Conservation (phyloP, 768 basidiomycete species). For the Leccinum boreale region DNA sequence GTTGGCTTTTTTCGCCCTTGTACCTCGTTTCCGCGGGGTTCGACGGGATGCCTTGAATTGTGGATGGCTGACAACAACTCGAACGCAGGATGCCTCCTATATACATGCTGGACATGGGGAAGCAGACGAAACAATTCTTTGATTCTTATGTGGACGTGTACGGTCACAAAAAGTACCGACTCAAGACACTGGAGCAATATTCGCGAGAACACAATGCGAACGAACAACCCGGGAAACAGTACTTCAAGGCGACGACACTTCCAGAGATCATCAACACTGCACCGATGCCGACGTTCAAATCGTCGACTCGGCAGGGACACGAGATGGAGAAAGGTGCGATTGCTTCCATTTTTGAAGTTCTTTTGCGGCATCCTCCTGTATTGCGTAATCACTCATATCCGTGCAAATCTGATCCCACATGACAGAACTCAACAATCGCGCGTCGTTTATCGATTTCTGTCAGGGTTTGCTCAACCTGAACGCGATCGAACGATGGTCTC, state of each 20-base stretch:
- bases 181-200: constrained; percentile 94
- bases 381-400: constrained; percentile 8
- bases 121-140: constrained; percentile 94
- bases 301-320: constrained; percentile 61
- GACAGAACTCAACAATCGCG: constrained; percentile 87
- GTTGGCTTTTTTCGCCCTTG: not conserved
- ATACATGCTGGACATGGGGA: constrained; percentile 94
- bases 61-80: not conserved
- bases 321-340: constrained; percentile 87
- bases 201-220: constrained; percentile 91
- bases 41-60: not conserved
- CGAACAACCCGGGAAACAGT: constrained; percentile 98
- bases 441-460: constrained; percentile 97
- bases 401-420: constrained; percentile 15
- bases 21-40: not conserved
- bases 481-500: constrained; percentile 94
- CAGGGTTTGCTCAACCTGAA: constrained; percentile 92
- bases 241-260: constrained; percentile 91
- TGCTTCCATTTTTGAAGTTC: not conserved
- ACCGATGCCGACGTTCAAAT: constrained; percentile 85
- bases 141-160: constrained; percentile 71
- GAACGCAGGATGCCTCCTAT: constrained; percentile 73
- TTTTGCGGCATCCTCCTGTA: not conserved
- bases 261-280: constrained; percentile 96
- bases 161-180: constrained; percentile 78